Conservation (phyloP, 2,329 filamentous ascomycete genomes). For the Ophiocordyceps unilateralis region DNA sequence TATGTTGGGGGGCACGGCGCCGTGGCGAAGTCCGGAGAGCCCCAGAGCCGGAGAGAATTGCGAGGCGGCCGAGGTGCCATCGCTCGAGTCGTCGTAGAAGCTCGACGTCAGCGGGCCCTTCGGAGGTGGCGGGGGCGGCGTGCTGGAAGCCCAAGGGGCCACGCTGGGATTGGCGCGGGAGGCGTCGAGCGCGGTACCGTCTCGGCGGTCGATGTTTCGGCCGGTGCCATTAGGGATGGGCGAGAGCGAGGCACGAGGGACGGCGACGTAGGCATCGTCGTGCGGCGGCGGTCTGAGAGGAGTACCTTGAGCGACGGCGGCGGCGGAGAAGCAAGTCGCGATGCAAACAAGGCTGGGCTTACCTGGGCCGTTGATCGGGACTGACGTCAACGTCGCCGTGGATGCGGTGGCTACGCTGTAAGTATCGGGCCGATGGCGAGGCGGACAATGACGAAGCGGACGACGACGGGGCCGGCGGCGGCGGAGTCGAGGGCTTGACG, state of each 20-base stretch:
- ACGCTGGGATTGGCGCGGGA: conserved; percentile 28
- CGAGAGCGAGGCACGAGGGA: conserved; percentile 27
- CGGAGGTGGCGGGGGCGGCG: conserved; percentile 13
- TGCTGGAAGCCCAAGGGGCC: conserved; percentile 39
- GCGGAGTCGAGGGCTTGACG: conserved; percentile 28
- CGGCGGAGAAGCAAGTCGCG: conserved; percentile 1
- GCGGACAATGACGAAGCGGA: conserved; percentile 5
- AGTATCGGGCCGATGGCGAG: conserved; percentile 5
- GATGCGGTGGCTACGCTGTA: conserved; percentile 13
- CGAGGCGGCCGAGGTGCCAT: conserved; percentile 42
- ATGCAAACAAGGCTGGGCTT: conserved; percentile 8
- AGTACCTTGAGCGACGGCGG: neutral
- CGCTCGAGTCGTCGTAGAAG: conserved; percentile 63
- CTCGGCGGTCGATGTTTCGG: conserved; percentile 48
- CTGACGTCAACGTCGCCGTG: conserved; percentile 22
- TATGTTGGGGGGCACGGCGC: conserved; percentile 13
- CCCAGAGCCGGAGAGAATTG: conserved; percentile 58
- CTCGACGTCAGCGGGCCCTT: conserved; percentile 28
- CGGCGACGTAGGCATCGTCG: conserved; percentile 25
- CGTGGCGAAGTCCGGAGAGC: conserved; percentile 18
- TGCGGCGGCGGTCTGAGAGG: conserved; percentile 6
- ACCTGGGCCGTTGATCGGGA: conserved; percentile 20
- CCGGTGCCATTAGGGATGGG: conserved; percentile 22
- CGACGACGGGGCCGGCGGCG: conserved; percentile 11
- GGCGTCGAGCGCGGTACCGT: conserved; percentile 34